Percentiles rank a stretch among this genome's conserved stretches.
Evolutionary conservation across 2,329 filamentous ascomycete genomes (phyloP).

Genomic region (Fusarium camptoceras): DNA sequence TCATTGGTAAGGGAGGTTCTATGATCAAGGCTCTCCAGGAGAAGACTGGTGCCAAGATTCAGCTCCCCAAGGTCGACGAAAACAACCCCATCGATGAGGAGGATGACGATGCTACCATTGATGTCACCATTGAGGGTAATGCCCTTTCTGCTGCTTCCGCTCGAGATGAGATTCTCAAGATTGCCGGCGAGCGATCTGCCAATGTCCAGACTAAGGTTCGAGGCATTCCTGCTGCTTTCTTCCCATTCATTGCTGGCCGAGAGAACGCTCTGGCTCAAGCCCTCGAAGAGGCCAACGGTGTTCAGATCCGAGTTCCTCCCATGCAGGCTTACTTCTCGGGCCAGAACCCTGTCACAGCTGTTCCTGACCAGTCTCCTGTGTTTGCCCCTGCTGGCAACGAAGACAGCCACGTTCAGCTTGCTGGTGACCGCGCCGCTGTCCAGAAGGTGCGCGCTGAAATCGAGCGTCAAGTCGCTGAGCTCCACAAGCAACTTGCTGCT

Average conservation of each 20-base stretch:
- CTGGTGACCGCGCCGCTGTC: constrained; percentile 85
- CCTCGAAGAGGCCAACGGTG: constrained; percentile 80
- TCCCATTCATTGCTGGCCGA: constrained; percentile 90
- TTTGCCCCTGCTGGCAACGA: constrained; percentile 76
- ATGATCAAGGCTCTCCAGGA: constrained; percentile 92
- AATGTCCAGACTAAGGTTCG: constrained; percentile 85
- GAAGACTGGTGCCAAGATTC: constrained; percentile 88
- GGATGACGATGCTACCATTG: constrained; percentile 85
- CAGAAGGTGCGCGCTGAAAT: constrained; percentile 84
- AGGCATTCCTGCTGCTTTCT: constrained; percentile 90
- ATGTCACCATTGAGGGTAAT: constrained; percentile 92
- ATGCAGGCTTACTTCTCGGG: constrained; percentile 81
- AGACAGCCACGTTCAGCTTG: constrained; percentile 84
- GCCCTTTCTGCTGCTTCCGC: constrained; percentile 87
- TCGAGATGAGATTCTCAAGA: constrained; percentile 83
- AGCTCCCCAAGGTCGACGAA: constrained; percentile 85
- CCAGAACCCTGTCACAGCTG: constrained; percentile 72
- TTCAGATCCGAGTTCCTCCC: constrained; percentile 85
- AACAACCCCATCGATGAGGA: constrained; percentile 68
- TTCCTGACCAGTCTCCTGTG: constrained; percentile 72
- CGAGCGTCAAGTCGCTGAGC: constrained; percentile 79
- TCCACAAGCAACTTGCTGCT: constrained; percentile 80
- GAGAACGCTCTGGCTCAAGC: constrained; percentile 75
- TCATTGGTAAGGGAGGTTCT: constrained; percentile 92
- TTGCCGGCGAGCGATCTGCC: constrained; percentile 86